A percentile compares a stretch with the other conserved stretches of the same genome.
Evolutionary conservation across 345 rosid species (phyloP).

Genomic region (Melaleuca alternifolia): DNA sequence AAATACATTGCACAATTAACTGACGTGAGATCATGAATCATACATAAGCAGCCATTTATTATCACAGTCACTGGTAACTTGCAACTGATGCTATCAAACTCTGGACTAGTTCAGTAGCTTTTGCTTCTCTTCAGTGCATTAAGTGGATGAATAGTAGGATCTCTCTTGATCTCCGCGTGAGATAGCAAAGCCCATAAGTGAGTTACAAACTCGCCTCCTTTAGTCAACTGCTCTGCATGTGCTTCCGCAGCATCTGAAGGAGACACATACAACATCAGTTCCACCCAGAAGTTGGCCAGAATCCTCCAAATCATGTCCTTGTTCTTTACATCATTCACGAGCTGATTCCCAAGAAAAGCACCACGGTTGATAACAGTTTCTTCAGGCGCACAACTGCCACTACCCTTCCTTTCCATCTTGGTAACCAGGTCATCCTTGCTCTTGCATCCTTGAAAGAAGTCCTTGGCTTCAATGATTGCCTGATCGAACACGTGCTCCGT

Average conservation of each 20-base stretch:
- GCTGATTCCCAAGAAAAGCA: background rate
- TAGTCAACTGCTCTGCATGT: background rate
- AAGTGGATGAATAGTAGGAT: no score
- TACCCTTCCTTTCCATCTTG: background rate
- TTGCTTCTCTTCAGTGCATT: no score
- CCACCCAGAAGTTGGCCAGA: background rate
- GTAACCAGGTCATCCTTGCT: background rate
- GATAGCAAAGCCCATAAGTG: background rate
- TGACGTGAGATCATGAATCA: background rate
- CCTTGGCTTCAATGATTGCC: background rate
- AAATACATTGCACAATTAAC: background rate
- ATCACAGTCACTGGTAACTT: background rate
- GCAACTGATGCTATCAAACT: background rate
- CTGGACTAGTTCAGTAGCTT: background rate
- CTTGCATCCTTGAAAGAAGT: background rate
- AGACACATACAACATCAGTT: background rate
- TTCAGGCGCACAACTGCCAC: fast-evolving
- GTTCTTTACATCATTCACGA: background rate
- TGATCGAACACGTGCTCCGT: background rate
- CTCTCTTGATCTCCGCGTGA: background rate
- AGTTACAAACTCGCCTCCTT: background rate
- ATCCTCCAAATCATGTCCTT: background rate
- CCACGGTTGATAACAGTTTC: background rate
- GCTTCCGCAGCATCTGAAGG: background rate
- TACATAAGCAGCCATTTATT: background rate